phyloP scores from a whole-genome alignment of 208 protist species.

The Balamuthia mandrillaris region DNA sequence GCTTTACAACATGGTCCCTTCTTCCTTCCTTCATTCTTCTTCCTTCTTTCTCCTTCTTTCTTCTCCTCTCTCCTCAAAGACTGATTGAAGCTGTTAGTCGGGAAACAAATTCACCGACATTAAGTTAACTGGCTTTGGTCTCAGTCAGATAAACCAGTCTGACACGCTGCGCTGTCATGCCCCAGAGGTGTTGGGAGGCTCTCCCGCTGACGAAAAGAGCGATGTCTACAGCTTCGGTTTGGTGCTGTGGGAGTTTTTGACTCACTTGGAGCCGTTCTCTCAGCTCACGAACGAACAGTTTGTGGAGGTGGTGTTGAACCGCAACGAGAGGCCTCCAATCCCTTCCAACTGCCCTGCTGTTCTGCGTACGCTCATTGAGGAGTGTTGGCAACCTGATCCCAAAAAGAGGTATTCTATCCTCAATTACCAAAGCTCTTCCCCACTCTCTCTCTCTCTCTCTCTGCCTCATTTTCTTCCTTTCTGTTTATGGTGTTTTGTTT shows the following conservation, averaged over 20 bases:
- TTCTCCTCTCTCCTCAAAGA: neutral
- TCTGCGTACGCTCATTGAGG: slow-evolving; percentile 40
- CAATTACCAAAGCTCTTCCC: no score
- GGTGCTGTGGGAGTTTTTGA: slow-evolving; percentile 61
- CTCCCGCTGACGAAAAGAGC: slow-evolving; percentile 52
- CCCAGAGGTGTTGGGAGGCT: slow-evolving; percentile 63
- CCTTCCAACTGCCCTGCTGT: slow-evolving; percentile 41
- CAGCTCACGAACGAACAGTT: slow-evolving; percentile 54
- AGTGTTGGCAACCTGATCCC: slow-evolving; percentile 44
- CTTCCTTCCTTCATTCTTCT: no score
- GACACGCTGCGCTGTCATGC: slow-evolving; percentile 63
- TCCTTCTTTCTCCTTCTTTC: neutral
- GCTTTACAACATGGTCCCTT: no score
- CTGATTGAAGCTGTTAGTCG: no score
- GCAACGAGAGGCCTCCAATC: slow-evolving; percentile 46
- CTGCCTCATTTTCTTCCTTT: neutral
- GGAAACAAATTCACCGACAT: no score
- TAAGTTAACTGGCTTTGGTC: slow-evolving; percentile 20
- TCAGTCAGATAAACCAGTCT: slow-evolving; percentile 53
- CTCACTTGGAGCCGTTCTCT: slow-evolving; percentile 53
- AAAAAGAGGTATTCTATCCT: slow-evolving; percentile 3
- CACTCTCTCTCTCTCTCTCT: no score
- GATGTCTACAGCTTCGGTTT: slow-evolving; percentile 71
- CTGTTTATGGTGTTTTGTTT: neutral
- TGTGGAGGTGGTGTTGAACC: slow-evolving; percentile 43